These are phyloP conservation scores for Ophiostoma triangulosporum DNA, from an alignment of 2,329 filamentous ascomycete species.

Conservation along the genomic window DNA sequence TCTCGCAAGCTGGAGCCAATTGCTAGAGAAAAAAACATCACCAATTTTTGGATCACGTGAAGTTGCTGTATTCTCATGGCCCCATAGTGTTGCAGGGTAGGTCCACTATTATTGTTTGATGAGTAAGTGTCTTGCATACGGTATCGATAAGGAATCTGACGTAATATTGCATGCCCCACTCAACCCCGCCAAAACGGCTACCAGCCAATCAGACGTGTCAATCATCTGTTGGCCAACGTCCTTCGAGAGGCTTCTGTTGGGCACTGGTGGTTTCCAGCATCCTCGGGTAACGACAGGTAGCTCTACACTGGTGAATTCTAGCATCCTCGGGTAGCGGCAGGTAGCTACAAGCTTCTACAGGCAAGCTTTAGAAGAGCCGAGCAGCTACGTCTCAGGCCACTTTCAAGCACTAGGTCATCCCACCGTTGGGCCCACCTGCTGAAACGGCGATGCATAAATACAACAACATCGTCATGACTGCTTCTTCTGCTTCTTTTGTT, in stretches of 20 bases:
- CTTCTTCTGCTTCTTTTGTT: not conserved
- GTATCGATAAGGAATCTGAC: not conserved
- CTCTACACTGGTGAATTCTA: not conserved
- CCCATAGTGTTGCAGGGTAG: too few relatives aligned
- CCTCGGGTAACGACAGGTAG: not conserved
- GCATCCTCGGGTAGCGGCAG: not conserved
- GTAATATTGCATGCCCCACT: not conserved
- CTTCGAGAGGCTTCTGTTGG: slow-evolving; percentile 13
- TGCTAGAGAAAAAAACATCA: not conserved
- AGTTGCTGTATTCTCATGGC: too few relatives aligned
- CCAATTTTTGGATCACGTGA: not conserved
- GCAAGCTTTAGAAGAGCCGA: not conserved
- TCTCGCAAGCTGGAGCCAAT: not conserved
- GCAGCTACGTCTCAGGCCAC: not conserved
- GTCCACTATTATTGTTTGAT: too few relatives aligned
- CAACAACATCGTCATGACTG: not conserved
- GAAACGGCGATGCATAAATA: slow-evolving; percentile 3
- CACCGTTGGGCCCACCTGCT: not conserved
- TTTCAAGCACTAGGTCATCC: not conserved
- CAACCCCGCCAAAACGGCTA: not conserved
- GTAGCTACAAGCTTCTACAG: not conserved
- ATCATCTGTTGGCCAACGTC: not conserved
- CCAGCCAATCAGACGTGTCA: not conserved
- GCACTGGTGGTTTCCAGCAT: not conserved
- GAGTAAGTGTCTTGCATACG: too few relatives aligned